A percentile compares a stretch with the other conserved stretches of the same genome.
These are phyloP conservation scores for Myxozyma geophila DNA, from an alignment of 805 yeast genomes.

Conservation along the genomic window DNA sequence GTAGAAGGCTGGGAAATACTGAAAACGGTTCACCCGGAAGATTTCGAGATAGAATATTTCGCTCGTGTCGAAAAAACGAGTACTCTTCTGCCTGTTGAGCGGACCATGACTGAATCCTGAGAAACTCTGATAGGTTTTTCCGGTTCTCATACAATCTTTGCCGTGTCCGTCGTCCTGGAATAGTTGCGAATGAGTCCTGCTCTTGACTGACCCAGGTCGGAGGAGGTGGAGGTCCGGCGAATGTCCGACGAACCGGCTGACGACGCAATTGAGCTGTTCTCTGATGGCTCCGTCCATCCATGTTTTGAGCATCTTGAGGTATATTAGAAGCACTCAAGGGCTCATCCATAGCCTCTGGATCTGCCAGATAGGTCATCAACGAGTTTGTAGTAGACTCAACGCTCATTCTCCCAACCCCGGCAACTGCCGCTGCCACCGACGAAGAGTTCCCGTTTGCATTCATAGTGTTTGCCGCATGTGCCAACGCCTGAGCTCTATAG, in stretches of 20 bases:
- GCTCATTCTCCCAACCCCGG: background rate
- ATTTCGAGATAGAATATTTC: conserved; percentile 14
- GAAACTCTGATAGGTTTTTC: background rate
- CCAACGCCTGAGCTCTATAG: conserved; percentile 25
- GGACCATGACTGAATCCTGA: background rate
- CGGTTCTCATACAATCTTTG: background rate
- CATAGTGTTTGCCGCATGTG: conserved; percentile 8
- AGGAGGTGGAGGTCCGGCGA: conserved; percentile 37
- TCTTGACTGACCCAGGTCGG: conserved; percentile 34
- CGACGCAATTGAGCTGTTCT: conserved; percentile 7
- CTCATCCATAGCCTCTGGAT: conserved; percentile 13
- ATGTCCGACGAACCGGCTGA: conserved; percentile 14
- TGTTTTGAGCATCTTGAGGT: background rate
- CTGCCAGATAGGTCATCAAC: conserved; percentile 23
- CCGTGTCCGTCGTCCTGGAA: conserved; percentile 15
- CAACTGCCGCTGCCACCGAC: conserved; percentile 9
- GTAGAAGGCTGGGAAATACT: conserved; percentile 22
- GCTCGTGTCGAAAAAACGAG: conserved; percentile 3
- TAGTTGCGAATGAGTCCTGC: conserved; percentile 10
- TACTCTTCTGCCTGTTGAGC: conserved; percentile 17
- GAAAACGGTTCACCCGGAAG: conserved; percentile 26
- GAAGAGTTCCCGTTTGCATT: conserved; percentile 18
- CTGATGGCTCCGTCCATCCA: background rate
- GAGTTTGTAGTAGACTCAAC: conserved; percentile 7
- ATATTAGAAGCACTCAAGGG: background rate